Percentiles rank a stretch among this genome's conserved stretches.
Evolutionary conservation across 1,284 basidiomycete species (phyloP).

Genomic region (Ganoderma meredithae): DNA sequence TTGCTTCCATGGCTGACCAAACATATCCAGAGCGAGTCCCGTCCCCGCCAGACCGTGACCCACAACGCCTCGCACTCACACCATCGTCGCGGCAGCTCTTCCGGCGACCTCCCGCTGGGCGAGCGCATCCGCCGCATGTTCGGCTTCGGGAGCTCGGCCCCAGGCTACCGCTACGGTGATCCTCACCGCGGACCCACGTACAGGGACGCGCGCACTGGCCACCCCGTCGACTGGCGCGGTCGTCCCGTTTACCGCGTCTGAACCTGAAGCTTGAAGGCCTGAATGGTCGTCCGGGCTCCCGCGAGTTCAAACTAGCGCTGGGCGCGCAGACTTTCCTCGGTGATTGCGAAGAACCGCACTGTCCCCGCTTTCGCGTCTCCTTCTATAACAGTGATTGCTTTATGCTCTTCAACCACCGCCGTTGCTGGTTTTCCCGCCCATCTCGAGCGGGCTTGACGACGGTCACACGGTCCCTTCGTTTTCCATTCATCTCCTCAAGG

Average conservation of each 20-base stretch:
- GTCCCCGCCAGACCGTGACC: conserved; percentile 25
- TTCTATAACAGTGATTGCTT: not conserved
- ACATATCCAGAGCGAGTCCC: conserved; percentile 25
- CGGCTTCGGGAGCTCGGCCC: conserved; percentile 52
- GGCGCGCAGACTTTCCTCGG: conserved; percentile 23
- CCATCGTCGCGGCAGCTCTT: conserved; percentile 31
- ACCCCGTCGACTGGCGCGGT: conserved; percentile 59
- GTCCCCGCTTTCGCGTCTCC: conserved; percentile 1
- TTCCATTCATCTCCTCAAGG: not conserved
- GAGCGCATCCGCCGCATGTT: conserved; percentile 64
- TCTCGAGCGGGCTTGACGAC: not conserved
- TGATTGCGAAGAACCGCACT: not conserved
- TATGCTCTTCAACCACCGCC: not conserved
- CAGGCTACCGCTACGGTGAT: conserved; percentile 43
- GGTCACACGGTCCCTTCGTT: not conserved
- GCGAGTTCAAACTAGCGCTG: conserved; percentile 15
- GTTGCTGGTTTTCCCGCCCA: not conserved
- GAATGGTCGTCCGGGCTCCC: conserved; percentile 5
- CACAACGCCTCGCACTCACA: conserved; percentile 26
- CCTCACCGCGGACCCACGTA: conserved; percentile 41
- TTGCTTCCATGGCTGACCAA: not conserved
- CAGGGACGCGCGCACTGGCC: conserved; percentile 56
- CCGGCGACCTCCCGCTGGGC: conserved; percentile 44
- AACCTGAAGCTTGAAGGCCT: conserved; percentile 25
- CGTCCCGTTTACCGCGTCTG: conserved; percentile 58